Conservation (phyloP, 306 rosid genomes). For the Phaseolus lunatus region DNA sequence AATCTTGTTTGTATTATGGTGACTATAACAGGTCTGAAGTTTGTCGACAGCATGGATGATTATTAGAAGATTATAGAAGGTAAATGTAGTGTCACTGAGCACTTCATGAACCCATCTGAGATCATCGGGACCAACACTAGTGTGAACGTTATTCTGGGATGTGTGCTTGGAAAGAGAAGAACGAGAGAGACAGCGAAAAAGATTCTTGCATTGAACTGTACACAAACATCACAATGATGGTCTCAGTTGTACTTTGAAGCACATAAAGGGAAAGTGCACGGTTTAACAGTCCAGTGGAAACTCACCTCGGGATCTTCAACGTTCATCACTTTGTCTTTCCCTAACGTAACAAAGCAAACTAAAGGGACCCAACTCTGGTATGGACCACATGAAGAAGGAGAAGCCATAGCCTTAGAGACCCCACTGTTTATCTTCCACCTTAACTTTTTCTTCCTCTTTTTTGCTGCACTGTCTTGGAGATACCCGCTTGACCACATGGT, state of each 20-base stretch:
- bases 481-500: constrained; percentile 20
- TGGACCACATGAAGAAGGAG: constrained; percentile 38
- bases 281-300: constrained; percentile 13
- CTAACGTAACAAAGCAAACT: constrained; percentile 37
- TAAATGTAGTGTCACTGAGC: too few species aligned
- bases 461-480: constrained; percentile 1
- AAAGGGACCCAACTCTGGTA: constrained; percentile 33
- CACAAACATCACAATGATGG: constrained; percentile 27
- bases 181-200: constrained; percentile 19
- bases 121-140: background rate
- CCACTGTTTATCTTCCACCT: constrained; percentile 5
- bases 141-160: constrained; percentile 30
- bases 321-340: constrained; percentile 41
- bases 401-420: background rate
- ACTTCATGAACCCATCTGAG: too few species aligned
- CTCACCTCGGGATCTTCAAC: constrained; percentile 63
- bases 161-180: constrained; percentile 3
- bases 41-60: too few species aligned
- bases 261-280: constrained; percentile 40
- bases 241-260: constrained; percentile 28
- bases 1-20: too few species aligned
- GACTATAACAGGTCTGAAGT: too few species aligned
- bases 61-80: too few species aligned
- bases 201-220: background rate
- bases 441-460: constrained; percentile 6